Conservation (phyloP, 2,329 filamentous ascomycete genomes). For the Colletotrichum tamarilloi region DNA sequence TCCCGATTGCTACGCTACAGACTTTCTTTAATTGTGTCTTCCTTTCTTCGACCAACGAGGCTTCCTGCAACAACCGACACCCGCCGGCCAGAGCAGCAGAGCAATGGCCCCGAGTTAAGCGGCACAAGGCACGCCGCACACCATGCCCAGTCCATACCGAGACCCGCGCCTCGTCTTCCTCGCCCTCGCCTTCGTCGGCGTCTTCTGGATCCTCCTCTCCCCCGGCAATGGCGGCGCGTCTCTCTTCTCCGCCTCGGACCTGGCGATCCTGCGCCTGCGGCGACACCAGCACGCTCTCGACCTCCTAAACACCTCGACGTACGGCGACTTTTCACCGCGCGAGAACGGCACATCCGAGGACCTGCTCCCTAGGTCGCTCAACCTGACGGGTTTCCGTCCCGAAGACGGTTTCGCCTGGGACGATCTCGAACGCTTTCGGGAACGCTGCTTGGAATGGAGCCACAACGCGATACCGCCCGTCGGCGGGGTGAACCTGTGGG, state of each 20-base stretch:
- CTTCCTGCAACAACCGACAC: not conserved
- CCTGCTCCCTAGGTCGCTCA: conserved; percentile 61
- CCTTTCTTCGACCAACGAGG: not conserved
- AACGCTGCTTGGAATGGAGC: conserved; percentile 72
- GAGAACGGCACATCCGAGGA: conserved; percentile 27
- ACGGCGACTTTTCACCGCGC: conserved; percentile 70
- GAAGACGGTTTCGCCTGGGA: conserved; percentile 84
- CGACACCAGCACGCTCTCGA: conserved; percentile 63
- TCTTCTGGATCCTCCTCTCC: conserved; percentile 57
- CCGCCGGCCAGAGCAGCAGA: conserved; percentile 6
- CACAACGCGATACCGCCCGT: conserved; percentile 60
- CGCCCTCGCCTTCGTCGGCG: conserved; percentile 52
- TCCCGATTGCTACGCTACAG: not conserved
- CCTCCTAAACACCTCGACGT: conserved; percentile 65
- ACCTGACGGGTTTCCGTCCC: conserved; percentile 81
- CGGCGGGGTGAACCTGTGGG: conserved; percentile 52
- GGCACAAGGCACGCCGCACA: conserved; percentile 39
- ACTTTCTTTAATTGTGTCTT: not conserved
- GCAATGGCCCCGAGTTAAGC: conserved; percentile 25
- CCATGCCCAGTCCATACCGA: conserved; percentile 55
- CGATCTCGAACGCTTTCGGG: conserved; percentile 73
- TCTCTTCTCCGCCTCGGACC: conserved; percentile 48
- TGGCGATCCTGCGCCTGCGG: conserved; percentile 53
- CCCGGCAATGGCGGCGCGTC: conserved; percentile 41
- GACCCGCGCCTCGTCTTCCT: conserved; percentile 48